phyloP scores from a whole-genome alignment of 805 yeast genomes.

The Helenozyma rhizophorensis region DNA sequence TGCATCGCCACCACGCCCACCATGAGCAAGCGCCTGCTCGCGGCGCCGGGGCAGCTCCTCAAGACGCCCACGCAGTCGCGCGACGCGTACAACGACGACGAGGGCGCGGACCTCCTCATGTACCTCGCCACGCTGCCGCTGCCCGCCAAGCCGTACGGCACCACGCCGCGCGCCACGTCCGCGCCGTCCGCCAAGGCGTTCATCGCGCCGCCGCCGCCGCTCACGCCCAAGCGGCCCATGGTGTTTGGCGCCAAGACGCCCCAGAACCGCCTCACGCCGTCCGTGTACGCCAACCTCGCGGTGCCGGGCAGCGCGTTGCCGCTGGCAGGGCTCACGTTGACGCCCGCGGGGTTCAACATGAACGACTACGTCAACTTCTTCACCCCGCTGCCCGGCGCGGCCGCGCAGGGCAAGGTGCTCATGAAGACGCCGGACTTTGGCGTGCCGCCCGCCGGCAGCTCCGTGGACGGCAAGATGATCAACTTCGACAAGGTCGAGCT shows the following conservation, averaged over 20 bases:
- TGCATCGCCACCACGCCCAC: constrained; percentile 36
- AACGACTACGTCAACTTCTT: constrained; percentile 77
- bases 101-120: constrained; percentile 80
- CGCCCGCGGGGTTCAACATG: constrained; percentile 74
- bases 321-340: constrained; percentile 39
- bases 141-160: constrained; percentile 42
- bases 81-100: constrained; percentile 37
- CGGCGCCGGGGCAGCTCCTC: constrained; percentile 11
- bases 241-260: constrained; percentile 29
- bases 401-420: constrained; percentile 27
- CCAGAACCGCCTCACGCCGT: constrained; percentile 39
- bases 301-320: constrained; percentile 29
- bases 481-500: constrained; percentile 39
- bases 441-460: constrained; percentile 7
- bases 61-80: constrained; percentile 36
- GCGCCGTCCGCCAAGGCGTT: constrained; percentile 18
- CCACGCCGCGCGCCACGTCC: constrained; percentile 25
- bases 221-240: constrained; percentile 38
- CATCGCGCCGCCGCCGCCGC: constrained; percentile 40
- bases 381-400: constrained; percentile 70
- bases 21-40: constrained; percentile 20
- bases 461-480: constrained; percentile 40
- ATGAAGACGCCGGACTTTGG: constrained; percentile 40
- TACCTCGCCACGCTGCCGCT: constrained; percentile 83
- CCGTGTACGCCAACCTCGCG: constrained; percentile 24